phyloP scores from a whole-genome alignment of 305 asterid genomes.

The Plantago coronopus region DNA sequence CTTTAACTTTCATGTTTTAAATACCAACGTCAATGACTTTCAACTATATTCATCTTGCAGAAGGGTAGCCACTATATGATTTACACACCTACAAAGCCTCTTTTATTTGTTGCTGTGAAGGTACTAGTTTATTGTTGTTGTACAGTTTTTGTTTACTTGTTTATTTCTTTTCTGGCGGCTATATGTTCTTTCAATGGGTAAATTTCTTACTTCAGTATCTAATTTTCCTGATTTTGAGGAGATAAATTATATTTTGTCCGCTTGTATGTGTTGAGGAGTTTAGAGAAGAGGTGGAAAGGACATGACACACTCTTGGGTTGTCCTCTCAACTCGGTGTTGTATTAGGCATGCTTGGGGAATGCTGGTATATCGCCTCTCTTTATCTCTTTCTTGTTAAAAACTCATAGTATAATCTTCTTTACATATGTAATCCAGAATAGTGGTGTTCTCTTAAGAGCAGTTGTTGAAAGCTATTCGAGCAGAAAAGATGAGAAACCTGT shows the following conservation, averaged over 20 bases:
- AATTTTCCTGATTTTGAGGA: not conserved
- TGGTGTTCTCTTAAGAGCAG: too few relatives aligned
- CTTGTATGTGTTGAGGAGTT: constrained; percentile 80
- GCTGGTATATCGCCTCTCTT: constrained; percentile 56
- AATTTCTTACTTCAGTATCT: not conserved
- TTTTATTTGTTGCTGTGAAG: constrained; percentile 86
- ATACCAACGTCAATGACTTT: constrained; percentile 6
- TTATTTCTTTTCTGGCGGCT: not conserved
- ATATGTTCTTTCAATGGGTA: not conserved
- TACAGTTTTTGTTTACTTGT: not conserved
- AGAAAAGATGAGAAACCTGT: not conserved
- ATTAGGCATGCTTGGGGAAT: constrained; percentile 95
- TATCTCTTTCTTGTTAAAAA: not conserved
- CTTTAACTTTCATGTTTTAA: constrained; percentile 11
- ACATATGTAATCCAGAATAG: too few relatives aligned
- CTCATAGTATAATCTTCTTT: not conserved
- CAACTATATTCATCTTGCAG: constrained; percentile 45
- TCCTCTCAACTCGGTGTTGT: constrained; percentile 98
- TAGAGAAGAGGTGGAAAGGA: constrained; percentile 68
- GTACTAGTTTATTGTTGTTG: constrained; percentile 29
- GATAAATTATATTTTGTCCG: constrained; percentile 2
- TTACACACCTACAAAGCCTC: constrained; percentile 97
- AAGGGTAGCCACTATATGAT: constrained; percentile 97
- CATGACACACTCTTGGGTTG: constrained; percentile 73
- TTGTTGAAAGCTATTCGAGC: too few relatives aligned